phyloP scores from a whole-genome alignment of 495 filamentous ascomycete species.

The Aspergillus biplanus region DNA sequence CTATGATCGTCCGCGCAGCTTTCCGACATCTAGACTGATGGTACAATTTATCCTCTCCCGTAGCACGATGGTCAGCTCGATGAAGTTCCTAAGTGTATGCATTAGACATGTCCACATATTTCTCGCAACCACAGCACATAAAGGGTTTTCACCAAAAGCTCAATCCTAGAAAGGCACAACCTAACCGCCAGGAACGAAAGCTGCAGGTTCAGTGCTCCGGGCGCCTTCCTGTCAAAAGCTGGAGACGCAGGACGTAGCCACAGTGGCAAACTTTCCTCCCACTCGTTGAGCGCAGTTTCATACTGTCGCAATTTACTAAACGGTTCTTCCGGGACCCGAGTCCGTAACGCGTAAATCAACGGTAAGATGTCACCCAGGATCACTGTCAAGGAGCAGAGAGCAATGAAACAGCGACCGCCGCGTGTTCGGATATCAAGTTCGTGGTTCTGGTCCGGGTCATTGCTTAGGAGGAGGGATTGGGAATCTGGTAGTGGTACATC shows the following conservation, averaged over 20 bases:
- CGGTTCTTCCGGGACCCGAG: neutral
- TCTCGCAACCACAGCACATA: neutral
- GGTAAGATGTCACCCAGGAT: constrained; percentile 14
- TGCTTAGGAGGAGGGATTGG: constrained; percentile 1
- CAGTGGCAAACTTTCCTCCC: constrained; percentile 9
- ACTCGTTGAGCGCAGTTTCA: constrained; percentile 17
- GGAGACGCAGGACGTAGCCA: constrained; percentile 11
- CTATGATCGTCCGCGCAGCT: constrained; percentile 8
- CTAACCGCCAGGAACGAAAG: constrained; percentile 14
- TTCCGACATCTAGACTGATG: constrained; percentile 14
- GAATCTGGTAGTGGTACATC: constrained; percentile 13
- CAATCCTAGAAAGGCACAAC: constrained; percentile 14
- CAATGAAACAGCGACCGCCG: constrained; percentile 8
- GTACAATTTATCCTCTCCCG: constrained; percentile 14
- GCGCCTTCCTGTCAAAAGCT: constrained; percentile 10
- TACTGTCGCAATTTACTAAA: constrained; percentile 11
- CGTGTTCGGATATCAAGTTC: neutral
- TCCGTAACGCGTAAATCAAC: constrained; percentile 9
- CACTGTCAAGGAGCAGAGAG: constrained; percentile 8
- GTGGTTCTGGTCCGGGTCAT: neutral
- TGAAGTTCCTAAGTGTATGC: neutral
- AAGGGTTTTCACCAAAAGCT: neutral
- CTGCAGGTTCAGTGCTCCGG: constrained; percentile 12
- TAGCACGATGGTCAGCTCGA: constrained; percentile 2
- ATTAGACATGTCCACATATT: neutral